Base-by-base conservation (phyloP, 345 rosid genomes). In the Streptanthus diversifolius region DNA sequence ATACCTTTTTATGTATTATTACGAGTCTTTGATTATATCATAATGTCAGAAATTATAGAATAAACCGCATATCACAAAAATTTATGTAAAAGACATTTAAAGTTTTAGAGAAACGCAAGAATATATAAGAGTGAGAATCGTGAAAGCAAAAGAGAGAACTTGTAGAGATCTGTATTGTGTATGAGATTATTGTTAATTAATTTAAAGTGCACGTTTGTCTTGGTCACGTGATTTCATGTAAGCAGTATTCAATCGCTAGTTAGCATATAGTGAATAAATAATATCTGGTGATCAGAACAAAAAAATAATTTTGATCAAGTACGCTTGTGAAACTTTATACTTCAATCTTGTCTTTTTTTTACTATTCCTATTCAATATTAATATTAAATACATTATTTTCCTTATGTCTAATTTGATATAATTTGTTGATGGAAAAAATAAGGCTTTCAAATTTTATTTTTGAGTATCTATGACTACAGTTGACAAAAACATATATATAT, bases 191-290 rank as follows among this genome's bases (percentile, higher is more conserved):
- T 75, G 13, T 62, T 45, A 30, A 8, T 61, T 48, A 56, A 74
- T 35, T 22, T 47, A 77, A 70, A 70, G 80, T 77, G 62, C 27
- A 63, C 55, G 63, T 70, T 76, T 76, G 76, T 70, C 67, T 70
- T 21, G 44, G 53, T 64, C 72, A 76, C 76, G 67, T 70, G 80
- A 62, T 49, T 11, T 37, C 29, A 18, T 59, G 43, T 49, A 15
- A 41, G 27, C 33, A 36, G 68, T 45, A 5, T 35, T 70, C 49
- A 58, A 63, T 14, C 5, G 51, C 39, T 29, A 3, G n/a, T 25
- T 58, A 37, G 7, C 48, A 57, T 8, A 45, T 13, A 53, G 19
- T 30, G 3, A 25, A 25, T 25, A 44, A 15, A 14, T 1, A 7
- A 44, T 44, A 13, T 8, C 27, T 25, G 3, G 27, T 25, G 27